Percentiles rank a stretch among this genome's conserved stretches.
phyloP scores from a whole-genome alignment of 768 basidiomycete genomes.

The Pleurotus sapidus region DNA sequence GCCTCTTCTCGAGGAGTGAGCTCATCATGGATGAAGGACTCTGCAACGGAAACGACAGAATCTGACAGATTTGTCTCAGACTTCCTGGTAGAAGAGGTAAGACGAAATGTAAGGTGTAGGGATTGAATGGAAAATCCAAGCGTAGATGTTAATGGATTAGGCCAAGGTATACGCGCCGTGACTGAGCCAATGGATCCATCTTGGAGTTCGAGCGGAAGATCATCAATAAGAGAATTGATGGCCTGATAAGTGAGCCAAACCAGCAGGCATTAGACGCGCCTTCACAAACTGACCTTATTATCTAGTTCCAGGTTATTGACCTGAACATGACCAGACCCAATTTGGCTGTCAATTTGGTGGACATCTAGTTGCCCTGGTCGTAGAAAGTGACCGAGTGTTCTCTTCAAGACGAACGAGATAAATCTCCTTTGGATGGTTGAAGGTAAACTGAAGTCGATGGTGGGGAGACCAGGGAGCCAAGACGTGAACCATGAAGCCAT shows the following conservation, averaged over 20 bases:
- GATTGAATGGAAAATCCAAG: constrained; percentile 70
- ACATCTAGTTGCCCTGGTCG: constrained; percentile 88
- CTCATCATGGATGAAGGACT: constrained; percentile 85
- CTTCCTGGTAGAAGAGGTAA: constrained; percentile 22
- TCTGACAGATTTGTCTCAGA: constrained; percentile 51
- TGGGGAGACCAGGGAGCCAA: constrained; percentile 63
- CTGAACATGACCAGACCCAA: constrained; percentile 88
- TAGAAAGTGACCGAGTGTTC: constrained; percentile 79
- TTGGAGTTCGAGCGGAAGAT: constrained; percentile 64
- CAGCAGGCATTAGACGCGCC: too few relatives aligned
- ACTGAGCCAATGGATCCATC: constrained; percentile 74
- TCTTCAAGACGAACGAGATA: constrained; percentile 85
- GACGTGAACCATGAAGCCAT: constrained; percentile 58
- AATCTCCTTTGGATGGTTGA: constrained; percentile 82
- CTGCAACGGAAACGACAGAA: constrained; percentile 82
- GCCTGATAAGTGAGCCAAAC: constrained; percentile 44
- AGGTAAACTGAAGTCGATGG: constrained; percentile 63
- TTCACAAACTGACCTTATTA: constrained; percentile 50
- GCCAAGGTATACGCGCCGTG: constrained; percentile 80
- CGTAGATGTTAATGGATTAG: constrained; percentile 75
- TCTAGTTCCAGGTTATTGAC: constrained; percentile 82
- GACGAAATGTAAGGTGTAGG: constrained; percentile 63
- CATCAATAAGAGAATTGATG: constrained; percentile 68
- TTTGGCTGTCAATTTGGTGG: constrained; percentile 86
- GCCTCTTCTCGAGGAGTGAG: constrained; percentile 70